Evolutionary conservation across 2,329 filamentous ascomycete species (phyloP), one percentile per base, ranked within the genome.

Genomic region (Botryotinia calthae): DNA sequence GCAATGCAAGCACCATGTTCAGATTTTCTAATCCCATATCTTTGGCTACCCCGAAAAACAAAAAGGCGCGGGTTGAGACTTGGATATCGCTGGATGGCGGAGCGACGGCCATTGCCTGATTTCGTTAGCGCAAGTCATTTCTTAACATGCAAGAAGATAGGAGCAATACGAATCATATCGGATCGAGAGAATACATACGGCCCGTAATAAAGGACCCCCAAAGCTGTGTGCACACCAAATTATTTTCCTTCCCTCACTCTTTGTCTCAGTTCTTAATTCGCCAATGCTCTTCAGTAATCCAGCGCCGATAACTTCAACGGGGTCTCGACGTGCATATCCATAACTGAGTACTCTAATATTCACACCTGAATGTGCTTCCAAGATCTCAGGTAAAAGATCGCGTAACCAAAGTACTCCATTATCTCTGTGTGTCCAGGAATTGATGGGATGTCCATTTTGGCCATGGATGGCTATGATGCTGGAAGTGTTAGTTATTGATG

Each of bases 391-490:
- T 20, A 72, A 44, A 25, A 72, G 54, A 66, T 72, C 71, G 18
- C 56, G 48, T 20, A 72, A 25, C 71, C 64, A 72, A 46, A 72
- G 44, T 34, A 62, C n/a, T 25, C 40, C 54, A 62, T 31, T 69
- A 25, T 42, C 64, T 28, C 28, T 22, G 10, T 72, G 25, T 12
- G 64, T 72, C 71, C 71, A 72, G 18, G 46, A 72, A 25, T 72
- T 42, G 7, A 40, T 48, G 18, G 40, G 40, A 51, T 72, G 71
- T 10, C 71, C 71, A 25, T 61, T 61, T 31, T 61, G 64, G 14
- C 64, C 71, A n/a, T 72, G 71, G 44, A 69, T 59, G n/a, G 71
- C 71, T 58, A 72, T 72, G 31, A 72, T 42, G 58, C 71, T 72
- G 31, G 28, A 6, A 68, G 22, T 48, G 2, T 44, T 59, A 40